These are phyloP conservation scores for Beauveria scarabaeidicola DNA, from an alignment of 2,329 filamentous ascomycete species.

Conservation along the genomic window DNA sequence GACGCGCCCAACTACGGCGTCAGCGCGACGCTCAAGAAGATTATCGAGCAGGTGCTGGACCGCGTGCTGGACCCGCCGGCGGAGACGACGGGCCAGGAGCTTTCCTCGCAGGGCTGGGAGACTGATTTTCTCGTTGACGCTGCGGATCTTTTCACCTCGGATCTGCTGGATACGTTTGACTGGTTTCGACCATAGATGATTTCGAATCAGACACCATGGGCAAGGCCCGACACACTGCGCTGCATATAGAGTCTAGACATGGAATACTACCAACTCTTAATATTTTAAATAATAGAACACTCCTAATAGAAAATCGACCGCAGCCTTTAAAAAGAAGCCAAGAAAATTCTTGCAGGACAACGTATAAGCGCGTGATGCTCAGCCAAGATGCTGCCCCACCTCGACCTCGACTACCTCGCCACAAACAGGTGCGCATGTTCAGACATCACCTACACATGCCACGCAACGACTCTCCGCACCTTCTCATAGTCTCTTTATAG, in stretches of 20 bases:
- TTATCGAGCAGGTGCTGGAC: constrained; percentile 43
- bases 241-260: background rate
- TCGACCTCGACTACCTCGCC: background rate
- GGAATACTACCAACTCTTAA: background rate
- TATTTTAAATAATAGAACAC: background rate
- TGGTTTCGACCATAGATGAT: constrained; percentile 28
- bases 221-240: background rate
- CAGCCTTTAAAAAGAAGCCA: no score
- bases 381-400: constrained; percentile 4
- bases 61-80: constrained; percentile 32
- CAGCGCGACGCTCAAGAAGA: constrained; percentile 33
- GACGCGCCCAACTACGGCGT: constrained; percentile 38
- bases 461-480: background rate
- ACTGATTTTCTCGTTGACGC: constrained; percentile 22
- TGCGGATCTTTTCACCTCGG: constrained; percentile 34
- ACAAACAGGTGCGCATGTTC: background rate
- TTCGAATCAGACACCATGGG: background rate
- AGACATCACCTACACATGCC: background rate
- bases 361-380: background rate
- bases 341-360: no score
- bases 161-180: constrained; percentile 41
- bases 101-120: constrained; percentile 6
- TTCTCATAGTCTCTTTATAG: background rate
- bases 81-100: constrained; percentile 4
- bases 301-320: no score